A percentile compares a stretch with the other conserved stretches of the same genome.
Evolutionary conservation across 352 stramenopile species (phyloP).

Genomic region (Ochromonadaceae sp.): DNA sequence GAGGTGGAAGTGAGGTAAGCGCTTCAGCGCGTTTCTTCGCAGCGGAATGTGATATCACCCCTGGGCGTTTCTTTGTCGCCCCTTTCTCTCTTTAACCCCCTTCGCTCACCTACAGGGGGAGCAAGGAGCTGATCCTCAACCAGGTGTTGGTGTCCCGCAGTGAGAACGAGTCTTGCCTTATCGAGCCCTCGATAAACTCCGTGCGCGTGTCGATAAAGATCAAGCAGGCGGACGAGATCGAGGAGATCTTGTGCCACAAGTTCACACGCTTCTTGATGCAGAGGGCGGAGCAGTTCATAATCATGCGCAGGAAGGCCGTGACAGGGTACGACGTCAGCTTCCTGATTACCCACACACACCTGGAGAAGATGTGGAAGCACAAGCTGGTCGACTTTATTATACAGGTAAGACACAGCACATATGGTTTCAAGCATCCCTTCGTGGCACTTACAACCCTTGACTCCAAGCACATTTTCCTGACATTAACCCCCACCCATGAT

Average conservation of each 20-base stretch:
- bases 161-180: conserved; percentile 75
- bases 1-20: conserved; percentile 72
- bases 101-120: conserved; percentile 42
- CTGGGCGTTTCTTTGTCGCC: no score
- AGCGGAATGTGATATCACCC: no score
- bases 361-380: conserved; percentile 88
- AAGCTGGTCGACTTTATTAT: conserved; percentile 94
- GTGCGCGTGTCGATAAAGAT: conserved; percentile 84
- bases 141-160: conserved; percentile 79
- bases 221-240: conserved; percentile 57
- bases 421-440: background rate
- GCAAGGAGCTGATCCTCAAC: conserved; percentile 80
- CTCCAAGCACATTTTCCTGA: background rate
- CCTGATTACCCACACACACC: conserved; percentile 74
- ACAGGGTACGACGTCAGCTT: conserved; percentile 88
- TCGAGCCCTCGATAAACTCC: conserved; percentile 85
- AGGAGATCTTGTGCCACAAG: conserved; percentile 73
- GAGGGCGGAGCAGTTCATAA: conserved; percentile 79
- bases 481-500: background rate
- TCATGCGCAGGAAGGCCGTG: conserved; percentile 74
- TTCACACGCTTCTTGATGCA: conserved; percentile 91
- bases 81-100: no score
- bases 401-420: conserved; percentile 12
- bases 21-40: background rate
- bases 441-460: background rate